A percentile compares a stretch with the other conserved stretches of the same genome.
These are phyloP conservation scores for Hypoxylon sp. DNA, from an alignment of 2,329 filamentous ascomycete species.

Conservation along the genomic window DNA sequence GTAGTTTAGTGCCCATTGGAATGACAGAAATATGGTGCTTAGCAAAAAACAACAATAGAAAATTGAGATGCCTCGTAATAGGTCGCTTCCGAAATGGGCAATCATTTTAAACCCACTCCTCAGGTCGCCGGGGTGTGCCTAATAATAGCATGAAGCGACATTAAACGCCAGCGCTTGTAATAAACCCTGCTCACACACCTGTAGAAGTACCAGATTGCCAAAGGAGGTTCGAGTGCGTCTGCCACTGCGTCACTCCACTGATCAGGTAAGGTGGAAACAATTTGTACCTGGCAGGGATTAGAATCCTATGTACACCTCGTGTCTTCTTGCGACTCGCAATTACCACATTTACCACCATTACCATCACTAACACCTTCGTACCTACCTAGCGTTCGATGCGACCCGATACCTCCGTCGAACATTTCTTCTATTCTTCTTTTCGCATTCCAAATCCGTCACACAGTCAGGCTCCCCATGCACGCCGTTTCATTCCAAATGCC, in stretches of 20 bases:
- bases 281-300: conserved; percentile 25
- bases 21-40: not conserved
- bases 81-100: conserved; percentile 6
- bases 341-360: not conserved
- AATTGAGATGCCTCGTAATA: not conserved
- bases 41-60: conserved; percentile 28
- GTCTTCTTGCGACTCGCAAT: conserved; percentile 15
- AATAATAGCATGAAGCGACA: conserved; percentile 30
- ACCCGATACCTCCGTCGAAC: conserved; percentile 31
- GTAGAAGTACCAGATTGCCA: conserved; percentile 36
- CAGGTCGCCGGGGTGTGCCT: conserved; percentile 14
- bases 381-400: conserved; percentile 10
- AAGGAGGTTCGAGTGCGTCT: conserved; percentile 36
- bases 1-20: not conserved
- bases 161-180: conserved; percentile 46
- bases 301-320: conserved; percentile 36
- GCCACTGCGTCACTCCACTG: conserved; percentile 36
- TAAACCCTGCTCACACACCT: conserved; percentile 3
- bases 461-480: conserved; percentile 31
- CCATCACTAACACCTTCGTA: not conserved
- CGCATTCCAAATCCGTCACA: conserved; percentile 37
- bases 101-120: conserved; percentile 19
- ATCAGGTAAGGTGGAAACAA: conserved; percentile 33
- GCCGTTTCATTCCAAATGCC: conserved; percentile 35
- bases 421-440: conserved; percentile 39